Evolutionary conservation across 176 grass and related monocot genomes (phyloP), one percentile per base, ranked within the genome.

Genomic region (Carex scoparia): DNA sequence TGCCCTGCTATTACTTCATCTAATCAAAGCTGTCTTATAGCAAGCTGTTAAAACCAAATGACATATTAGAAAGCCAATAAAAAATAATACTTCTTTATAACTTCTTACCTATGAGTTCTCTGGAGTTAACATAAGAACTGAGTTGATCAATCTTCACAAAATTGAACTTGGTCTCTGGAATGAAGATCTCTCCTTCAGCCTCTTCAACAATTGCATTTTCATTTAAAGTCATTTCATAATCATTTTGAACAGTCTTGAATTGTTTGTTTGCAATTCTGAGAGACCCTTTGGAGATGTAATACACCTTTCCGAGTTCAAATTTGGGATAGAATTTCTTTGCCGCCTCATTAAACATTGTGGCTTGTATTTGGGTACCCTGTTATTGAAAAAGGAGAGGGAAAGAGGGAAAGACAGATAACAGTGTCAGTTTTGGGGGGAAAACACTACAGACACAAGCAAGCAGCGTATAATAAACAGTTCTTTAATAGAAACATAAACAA

Each of bases 311-410:
- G 64, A 92, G 69, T 83, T 99, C 93, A 86, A 99, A 99, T 64
- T 89, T 51, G 0, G 90, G 85, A 28, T 94, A 94, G 49, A 99
- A 99, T 77, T 95, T 99, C 73, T 86, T 90, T 13, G 93, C 96
- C 0, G 96, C 86, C 74, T 95, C 96, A 46, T 99, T 99, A 70
- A 99, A 99, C 96, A 95, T 95, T 16, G 96, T 99, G 2, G 96
- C 96, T 77, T 99, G 96, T 80, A 99, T 99, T 84, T 99, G 93
- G 46, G 96, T 99, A 48, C 96, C 96, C 96, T 99, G 90, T 70
- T 81, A 57, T 82, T 7, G 7, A 61, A 46, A 64, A 35, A 51
- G 48, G 48, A 51, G 9, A 3, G 59, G n/a, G 74, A 48, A 69
- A 72, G 2, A 38, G 88, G 6, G 33, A 30, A n/a, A 14, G 2